phyloP scores from a whole-genome alignment of 2,329 filamentous ascomycete species.

The Epichloe scottii region DNA sequence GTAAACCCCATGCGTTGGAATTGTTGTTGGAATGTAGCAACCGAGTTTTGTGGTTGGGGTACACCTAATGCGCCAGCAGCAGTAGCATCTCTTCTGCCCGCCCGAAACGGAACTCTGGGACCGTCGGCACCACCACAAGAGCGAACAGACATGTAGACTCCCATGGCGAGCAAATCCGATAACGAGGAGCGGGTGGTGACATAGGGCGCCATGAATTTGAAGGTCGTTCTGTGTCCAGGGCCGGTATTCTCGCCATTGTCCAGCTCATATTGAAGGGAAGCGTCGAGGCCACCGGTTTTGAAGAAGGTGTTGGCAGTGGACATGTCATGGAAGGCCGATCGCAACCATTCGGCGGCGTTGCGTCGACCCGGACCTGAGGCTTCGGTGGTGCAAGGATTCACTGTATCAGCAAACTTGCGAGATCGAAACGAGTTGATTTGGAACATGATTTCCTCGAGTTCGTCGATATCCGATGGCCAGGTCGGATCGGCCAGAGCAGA shows the following conservation, averaged over 20 bases:
- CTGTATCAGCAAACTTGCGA: slow-evolving; percentile 41
- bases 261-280: slow-evolving; percentile 47
- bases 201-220: slow-evolving; percentile 41
- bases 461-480: slow-evolving; percentile 47
- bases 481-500: slow-evolving; percentile 35
- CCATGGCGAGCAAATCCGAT: slow-evolving; percentile 45
- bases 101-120: slow-evolving; percentile 32
- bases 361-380: slow-evolving; percentile 40
- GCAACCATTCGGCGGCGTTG: slow-evolving; percentile 49
- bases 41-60: slow-evolving; percentile 43
- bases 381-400: slow-evolving; percentile 44
- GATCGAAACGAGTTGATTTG: slow-evolving; percentile 42
- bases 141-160: slow-evolving; percentile 44
- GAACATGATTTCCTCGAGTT: slow-evolving; percentile 52
- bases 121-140: slow-evolving; percentile 42
- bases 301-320: slow-evolving; percentile 37
- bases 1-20: slow-evolving; percentile 47
- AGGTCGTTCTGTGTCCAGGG: slow-evolving; percentile 38
- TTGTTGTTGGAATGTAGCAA: slow-evolving; percentile 38
- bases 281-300: slow-evolving; percentile 43
- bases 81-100: slow-evolving; percentile 42
- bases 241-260: slow-evolving; percentile 43
- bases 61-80: slow-evolving; percentile 34
- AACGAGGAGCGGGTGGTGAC: slow-evolving; percentile 38
- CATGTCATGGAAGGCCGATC: slow-evolving; percentile 51